A percentile compares a stretch with the other conserved stretches of the same genome.
phyloP scores from a whole-genome alignment of 108 stramenopile genomes.

The Conticribra weissflogii region DNA sequence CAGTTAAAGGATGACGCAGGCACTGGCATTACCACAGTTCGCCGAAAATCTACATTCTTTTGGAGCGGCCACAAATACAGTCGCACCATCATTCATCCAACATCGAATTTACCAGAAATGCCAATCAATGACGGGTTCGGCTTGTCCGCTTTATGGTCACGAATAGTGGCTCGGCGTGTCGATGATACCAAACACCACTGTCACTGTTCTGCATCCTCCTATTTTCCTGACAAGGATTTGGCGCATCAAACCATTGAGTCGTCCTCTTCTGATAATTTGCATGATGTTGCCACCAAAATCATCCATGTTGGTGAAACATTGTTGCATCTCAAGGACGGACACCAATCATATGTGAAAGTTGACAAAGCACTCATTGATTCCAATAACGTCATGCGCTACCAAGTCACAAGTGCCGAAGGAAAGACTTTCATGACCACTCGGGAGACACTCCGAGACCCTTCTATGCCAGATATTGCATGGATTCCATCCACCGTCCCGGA shows the following conservation, averaged over 20 bases:
- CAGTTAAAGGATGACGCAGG: constrained; percentile 3
- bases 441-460: not conserved
- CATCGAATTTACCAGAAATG: constrained; percentile 11
- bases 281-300: not conserved
- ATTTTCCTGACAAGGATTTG: not conserved
- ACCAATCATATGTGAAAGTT: not conserved
- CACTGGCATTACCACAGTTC: constrained; percentile 2
- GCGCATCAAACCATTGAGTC: not conserved
- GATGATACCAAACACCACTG: not conserved
- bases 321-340: not conserved
- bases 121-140: constrained; percentile 4
- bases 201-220: not conserved
- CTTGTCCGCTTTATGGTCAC: not conserved
- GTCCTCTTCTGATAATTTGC: not conserved
- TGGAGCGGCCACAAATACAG: not conserved
- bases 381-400: not conserved
- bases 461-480: not conserved
- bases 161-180: not conserved
- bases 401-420: not conserved
- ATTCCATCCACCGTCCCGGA: not conserved
- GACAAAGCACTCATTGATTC: not conserved
- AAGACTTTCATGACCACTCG: not conserved
- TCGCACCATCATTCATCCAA: not conserved
- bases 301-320: not conserved
- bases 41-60: not conserved